Conservation (phyloP, 2,329 filamentous ascomycete species). For the Aspergillus puulaauensis region DNA sequence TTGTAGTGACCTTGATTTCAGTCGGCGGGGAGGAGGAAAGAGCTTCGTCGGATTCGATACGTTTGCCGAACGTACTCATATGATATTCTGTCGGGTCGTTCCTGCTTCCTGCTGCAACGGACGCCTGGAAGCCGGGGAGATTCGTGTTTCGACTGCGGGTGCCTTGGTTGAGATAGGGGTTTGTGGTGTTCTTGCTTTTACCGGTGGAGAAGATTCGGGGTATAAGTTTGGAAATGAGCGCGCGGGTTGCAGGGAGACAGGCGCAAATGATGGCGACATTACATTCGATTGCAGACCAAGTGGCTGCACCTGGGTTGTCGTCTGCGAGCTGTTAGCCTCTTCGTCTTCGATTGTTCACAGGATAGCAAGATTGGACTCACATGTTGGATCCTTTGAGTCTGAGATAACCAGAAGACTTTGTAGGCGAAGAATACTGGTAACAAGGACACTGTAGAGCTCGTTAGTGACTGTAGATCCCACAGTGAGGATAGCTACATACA, state of each 20-base stretch:
- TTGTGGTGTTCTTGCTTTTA: slow-evolving; percentile 21
- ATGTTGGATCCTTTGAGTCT: slow-evolving; percentile 28
- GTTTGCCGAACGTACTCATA: neutral
- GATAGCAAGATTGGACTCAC: slow-evolving; percentile 18
- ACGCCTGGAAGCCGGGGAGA: slow-evolving; percentile 22
- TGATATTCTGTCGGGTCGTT: neutral
- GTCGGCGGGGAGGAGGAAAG: neutral
- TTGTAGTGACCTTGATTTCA: slow-evolving; percentile 31
- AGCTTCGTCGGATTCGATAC: neutral
- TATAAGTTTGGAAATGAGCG: slow-evolving; percentile 26
- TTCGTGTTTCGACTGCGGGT: slow-evolving; percentile 17
- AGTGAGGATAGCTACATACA: slow-evolving; percentile 31
- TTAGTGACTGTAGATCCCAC: neutral
- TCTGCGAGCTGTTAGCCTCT: slow-evolving; percentile 17
- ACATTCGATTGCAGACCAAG: slow-evolving; percentile 44
- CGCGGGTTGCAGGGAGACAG: slow-evolving; percentile 35
- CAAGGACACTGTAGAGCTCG: slow-evolving; percentile 31
- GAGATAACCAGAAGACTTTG: slow-evolving; percentile 29
- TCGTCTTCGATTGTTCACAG: neutral
- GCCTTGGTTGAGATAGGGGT: slow-evolving; percentile 12
- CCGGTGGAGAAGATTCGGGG: slow-evolving; percentile 29
- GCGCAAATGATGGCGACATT: slow-evolving; percentile 45
- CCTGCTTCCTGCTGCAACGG: slow-evolving; percentile 17
- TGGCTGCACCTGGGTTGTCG: slow-evolving; percentile 40
- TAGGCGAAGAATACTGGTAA: slow-evolving; percentile 41